These are phyloP conservation scores for Yamadazyma triangularis DNA, from an alignment of 1,139 yeast species.

Conservation along the genomic window DNA sequence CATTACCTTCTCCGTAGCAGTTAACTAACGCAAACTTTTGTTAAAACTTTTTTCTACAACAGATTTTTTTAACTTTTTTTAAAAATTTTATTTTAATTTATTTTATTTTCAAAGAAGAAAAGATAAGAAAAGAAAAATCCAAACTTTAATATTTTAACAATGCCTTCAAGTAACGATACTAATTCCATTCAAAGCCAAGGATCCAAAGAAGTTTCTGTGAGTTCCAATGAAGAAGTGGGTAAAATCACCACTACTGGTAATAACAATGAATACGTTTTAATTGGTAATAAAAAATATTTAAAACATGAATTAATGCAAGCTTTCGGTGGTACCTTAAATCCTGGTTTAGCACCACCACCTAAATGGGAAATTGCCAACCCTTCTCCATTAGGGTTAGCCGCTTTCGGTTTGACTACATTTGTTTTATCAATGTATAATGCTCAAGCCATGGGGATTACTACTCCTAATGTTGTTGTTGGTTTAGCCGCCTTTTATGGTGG, in stretches of 20 bases:
- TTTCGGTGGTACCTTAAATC: constrained; percentile 33
- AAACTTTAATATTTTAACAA: no score
- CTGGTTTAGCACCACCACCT: constrained; percentile 35
- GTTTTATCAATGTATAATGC: constrained; percentile 40
- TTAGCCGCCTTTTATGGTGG: constrained; percentile 45
- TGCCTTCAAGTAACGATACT: constrained; percentile 11
- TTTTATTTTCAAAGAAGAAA: no score
- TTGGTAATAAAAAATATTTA: constrained; percentile 31
- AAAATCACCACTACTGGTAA: constrained; percentile 17
- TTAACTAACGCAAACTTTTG: no score
- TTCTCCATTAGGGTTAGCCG: constrained; percentile 56
- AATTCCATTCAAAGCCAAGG: constrained; percentile 10
- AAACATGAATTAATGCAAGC: constrained; percentile 38
- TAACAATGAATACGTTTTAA: constrained; percentile 19
- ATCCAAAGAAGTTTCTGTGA: constrained; percentile 10
- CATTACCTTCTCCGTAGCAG: no score
- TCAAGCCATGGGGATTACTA: constrained; percentile 35
- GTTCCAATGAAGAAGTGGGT: constrained; percentile 11
- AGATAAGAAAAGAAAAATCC: no score
- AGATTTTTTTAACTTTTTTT: no score
- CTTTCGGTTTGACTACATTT: constrained; percentile 49
- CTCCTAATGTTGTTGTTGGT: constrained; percentile 38
- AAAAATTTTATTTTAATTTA: no score
- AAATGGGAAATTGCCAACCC: constrained; percentile 48
- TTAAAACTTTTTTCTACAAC: no score